phyloP scores from a whole-genome alignment of 139 green algal species.

The Nannochloris sp. region DNA sequence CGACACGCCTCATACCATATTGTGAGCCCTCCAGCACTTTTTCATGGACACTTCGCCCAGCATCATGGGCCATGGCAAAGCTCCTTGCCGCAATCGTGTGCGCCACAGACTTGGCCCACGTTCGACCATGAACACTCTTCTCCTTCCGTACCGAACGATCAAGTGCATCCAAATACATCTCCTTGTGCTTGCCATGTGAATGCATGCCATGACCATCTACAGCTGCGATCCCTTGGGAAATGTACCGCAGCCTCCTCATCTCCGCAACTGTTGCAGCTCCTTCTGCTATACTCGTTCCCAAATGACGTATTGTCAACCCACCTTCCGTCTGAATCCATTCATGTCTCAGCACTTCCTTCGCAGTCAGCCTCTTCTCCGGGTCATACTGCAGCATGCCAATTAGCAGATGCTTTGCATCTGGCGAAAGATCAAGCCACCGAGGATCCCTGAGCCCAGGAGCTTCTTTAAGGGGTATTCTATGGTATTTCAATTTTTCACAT shows the following conservation, averaged over 20 bases:
- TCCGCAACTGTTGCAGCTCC: constrained; percentile 39
- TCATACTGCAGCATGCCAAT: constrained; percentile 39
- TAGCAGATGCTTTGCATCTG: constrained; percentile 41
- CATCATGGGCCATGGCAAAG: constrained; percentile 1
- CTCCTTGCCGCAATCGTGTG: constrained; percentile 5
- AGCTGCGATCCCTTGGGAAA: constrained; percentile 25
- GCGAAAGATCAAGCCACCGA: constrained; percentile 32
- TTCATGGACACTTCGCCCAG: neutral
- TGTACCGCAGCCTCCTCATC: constrained; percentile 32
- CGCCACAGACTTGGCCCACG: neutral
- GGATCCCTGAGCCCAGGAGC: constrained; percentile 34
- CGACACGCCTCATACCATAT: no score
- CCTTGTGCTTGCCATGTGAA: neutral
- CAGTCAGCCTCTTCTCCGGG: constrained; percentile 31
- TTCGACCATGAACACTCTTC: neutral
- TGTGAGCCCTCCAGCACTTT: neutral
- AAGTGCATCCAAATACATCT: neutral
- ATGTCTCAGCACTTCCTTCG: constrained; percentile 25
- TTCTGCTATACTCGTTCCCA: constrained; percentile 26
- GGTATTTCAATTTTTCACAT: constrained; percentile 34
- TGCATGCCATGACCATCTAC: neutral
- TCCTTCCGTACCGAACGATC: neutral
- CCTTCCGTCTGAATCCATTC: constrained; percentile 31
- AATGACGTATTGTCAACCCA: constrained; percentile 19
- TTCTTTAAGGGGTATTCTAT: constrained; percentile 19